Conservation (phyloP, 441 rosid genomes). For the Daphne laureola region DNA sequence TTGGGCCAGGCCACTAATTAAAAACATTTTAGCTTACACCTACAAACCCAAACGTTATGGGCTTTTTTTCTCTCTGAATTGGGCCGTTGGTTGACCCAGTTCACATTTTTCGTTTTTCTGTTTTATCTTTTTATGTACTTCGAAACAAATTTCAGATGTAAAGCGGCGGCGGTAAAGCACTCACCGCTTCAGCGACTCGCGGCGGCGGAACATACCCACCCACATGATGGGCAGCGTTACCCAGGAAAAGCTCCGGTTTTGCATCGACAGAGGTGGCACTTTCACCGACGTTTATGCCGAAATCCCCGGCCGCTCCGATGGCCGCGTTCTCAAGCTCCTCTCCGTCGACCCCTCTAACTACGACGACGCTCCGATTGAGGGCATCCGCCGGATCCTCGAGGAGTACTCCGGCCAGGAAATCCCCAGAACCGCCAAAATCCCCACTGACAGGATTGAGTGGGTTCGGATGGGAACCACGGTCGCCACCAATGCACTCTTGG, state of each 20-base stretch:
- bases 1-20: too few relatives aligned
- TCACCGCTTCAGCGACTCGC: too few relatives aligned
- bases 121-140: too few relatives aligned
- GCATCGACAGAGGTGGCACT: conserved; percentile 94
- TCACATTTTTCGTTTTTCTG: too few relatives aligned
- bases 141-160: too few relatives aligned
- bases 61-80: too few relatives aligned
- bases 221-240: background rate
- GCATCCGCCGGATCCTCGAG: conserved; percentile 81
- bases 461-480: conserved; percentile 97
- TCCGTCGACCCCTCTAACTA: conserved; percentile 91
- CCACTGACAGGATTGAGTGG: conserved; percentile 88
- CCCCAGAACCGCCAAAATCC: conserved; percentile 63
- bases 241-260: conserved; percentile 66
- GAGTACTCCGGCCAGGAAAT: conserved; percentile 62
- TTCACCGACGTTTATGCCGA: conserved; percentile 94
- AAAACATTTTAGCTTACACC: too few relatives aligned
- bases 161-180: too few relatives aligned
- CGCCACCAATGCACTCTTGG: conserved; percentile 89
- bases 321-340: conserved; percentile 72
- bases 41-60: too few relatives aligned
- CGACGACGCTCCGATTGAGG: conserved; percentile 95
- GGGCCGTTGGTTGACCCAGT: too few relatives aligned
- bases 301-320: conserved; percentile 62
- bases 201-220: too few relatives aligned